Base-by-base conservation (phyloP, 2,329 filamentous ascomycete genomes). In the Torrubiella hemipterigena region DNA sequence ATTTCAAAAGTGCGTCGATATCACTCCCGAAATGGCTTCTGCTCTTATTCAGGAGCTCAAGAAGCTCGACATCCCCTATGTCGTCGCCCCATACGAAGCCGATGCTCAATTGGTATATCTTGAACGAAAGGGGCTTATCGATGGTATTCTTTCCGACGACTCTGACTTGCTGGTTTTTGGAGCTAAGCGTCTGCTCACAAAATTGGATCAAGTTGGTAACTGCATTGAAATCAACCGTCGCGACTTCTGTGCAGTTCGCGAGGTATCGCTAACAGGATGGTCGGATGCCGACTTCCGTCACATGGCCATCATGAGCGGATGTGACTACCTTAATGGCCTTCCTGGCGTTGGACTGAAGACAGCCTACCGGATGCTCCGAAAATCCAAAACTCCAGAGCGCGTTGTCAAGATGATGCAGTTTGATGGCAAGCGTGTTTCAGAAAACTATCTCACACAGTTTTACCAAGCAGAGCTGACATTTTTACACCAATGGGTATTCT, bases 91-190 rank as follows among this genome's bases (percentile, higher is more conserved):
- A 0, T 98, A 95, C 56, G 91, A 98, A 63, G 91, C 91, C 28
- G 91, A 98, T 55, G 80, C 89, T n/a, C 89, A 98, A 55, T 69
- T 98, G 45, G 87, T 86, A 17, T 98, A 96, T 50, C 68, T 98
- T 22, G 91, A 98, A 56, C 77, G 77, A 30, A 73, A 84, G 36
- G 89, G 89, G 2, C 63, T 87, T 30, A 81, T 95, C 44, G 64
- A 78, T 43, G 93, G 85, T 17, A 93, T 98, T 40, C 61, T 98
- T 21, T 95, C 91, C 0, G 91, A 98, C 51, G 91, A 98, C 53
- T 98, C 91, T 0, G 91, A 98, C 58, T 65, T 98, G 34, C 63
- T 98, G 20, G 91, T 98, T 1, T 98, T 98, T 45, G 91, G 91
- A 12, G 87, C 87, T 16, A 89, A 85, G 55, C 74, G 83, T 32